phyloP scores from a whole-genome alignment of 139 green algal genomes.

The Chlorella sp. region DNA sequence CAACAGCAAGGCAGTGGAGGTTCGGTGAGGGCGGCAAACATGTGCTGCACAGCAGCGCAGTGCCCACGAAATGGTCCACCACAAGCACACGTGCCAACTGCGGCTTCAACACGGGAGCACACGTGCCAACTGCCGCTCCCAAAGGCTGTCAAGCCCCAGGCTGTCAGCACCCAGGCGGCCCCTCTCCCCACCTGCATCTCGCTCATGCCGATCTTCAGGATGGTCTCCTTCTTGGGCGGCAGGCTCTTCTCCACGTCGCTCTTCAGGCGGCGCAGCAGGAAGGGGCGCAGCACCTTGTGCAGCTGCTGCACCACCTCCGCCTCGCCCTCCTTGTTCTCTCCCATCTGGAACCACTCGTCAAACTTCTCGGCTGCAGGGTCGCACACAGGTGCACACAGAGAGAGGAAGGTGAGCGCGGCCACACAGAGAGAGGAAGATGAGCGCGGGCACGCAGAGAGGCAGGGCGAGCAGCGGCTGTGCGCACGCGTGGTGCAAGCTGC shows the following conservation, averaged over 20 bases:
- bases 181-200: slow-evolving; percentile 95
- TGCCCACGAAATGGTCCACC: no score
- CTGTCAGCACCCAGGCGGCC: no score
- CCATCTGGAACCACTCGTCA: slow-evolving; percentile 96
- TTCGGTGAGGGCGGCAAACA: neutral
- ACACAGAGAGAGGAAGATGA: no score
- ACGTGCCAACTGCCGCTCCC: no score
- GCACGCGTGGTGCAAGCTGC: no score
- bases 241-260: slow-evolving; percentile 96
- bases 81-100: no score
- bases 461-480: no score
- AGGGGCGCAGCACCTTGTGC: slow-evolving; percentile 98
- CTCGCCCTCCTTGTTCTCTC: slow-evolving; percentile 72
- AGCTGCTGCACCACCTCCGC: slow-evolving; percentile 96
- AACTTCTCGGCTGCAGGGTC: slow-evolving; percentile 91
- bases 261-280: slow-evolving; percentile 98
- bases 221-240: slow-evolving; percentile 99
- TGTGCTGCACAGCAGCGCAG: neutral
- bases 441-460: no score
- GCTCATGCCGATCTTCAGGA: slow-evolving; percentile 98
- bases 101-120: no score
- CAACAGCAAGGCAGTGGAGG: neutral
- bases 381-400: no score
- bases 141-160: no score
- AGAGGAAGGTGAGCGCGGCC: no score